These are phyloP conservation scores for Ogataea paradorogensis DNA, from an alignment of 805 yeast species.

Conservation along the genomic window DNA sequence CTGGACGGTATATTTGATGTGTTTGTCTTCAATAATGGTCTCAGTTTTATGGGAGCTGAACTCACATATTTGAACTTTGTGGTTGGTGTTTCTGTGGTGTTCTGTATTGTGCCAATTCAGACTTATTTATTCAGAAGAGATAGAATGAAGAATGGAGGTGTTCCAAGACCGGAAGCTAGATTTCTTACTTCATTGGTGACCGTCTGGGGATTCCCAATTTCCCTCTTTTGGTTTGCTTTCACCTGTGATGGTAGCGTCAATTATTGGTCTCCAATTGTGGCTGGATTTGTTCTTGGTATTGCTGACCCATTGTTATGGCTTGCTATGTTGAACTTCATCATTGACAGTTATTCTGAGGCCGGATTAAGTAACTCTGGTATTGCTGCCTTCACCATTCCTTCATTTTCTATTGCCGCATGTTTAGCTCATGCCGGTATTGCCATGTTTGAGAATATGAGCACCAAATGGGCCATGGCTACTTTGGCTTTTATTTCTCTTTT, in stretches of 20 bases:
- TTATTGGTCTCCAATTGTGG: slow-evolving; percentile 36
- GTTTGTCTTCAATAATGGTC: slow-evolving; percentile 33
- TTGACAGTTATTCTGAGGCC: slow-evolving; percentile 34
- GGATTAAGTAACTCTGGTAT: slow-evolving; percentile 35
- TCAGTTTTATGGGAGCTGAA: slow-evolving; percentile 33
- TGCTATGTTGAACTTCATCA: slow-evolving; percentile 35
- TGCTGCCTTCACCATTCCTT: slow-evolving; percentile 37
- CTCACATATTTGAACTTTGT: slow-evolving; percentile 35
- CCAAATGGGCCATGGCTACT: slow-evolving; percentile 35
- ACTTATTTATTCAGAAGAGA: slow-evolving; percentile 31
- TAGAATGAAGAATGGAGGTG: slow-evolving; percentile 32
- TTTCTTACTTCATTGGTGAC: slow-evolving; percentile 32
- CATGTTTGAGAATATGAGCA: slow-evolving; percentile 36
- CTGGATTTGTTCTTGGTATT: slow-evolving; percentile 33
- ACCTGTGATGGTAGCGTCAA: slow-evolving; percentile 31
- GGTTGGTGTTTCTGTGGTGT: slow-evolving; percentile 32
- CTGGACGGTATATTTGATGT: slow-evolving; percentile 37
- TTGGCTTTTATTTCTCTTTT: slow-evolving; percentile 34
- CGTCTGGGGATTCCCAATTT: slow-evolving; percentile 38
- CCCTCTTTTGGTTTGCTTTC: slow-evolving; percentile 36
- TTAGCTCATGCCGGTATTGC: slow-evolving; percentile 39
- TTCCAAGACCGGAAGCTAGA: slow-evolving; percentile 36
- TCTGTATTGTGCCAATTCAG: slow-evolving; percentile 32
- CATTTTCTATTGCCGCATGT: slow-evolving; percentile 36
- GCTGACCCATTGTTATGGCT: slow-evolving; percentile 36